Percentiles rank a stretch among this genome's conserved stretches.
Evolutionary conservation across 352 stramenopile genomes (phyloP).

Genomic region (Phytopythium helicoides): DNA sequence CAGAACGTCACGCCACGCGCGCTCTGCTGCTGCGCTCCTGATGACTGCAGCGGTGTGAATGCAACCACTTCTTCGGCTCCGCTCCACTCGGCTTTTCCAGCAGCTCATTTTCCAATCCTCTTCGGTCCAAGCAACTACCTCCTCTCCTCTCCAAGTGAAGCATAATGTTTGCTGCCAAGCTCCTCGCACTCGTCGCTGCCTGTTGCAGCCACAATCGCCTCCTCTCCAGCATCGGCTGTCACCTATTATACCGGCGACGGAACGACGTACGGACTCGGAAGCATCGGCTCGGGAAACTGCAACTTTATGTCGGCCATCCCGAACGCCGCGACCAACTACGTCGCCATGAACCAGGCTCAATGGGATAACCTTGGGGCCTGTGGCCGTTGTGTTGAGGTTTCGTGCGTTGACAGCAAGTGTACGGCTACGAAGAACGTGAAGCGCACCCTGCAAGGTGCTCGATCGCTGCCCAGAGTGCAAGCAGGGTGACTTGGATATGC

Average conservation of each 20-base stretch:
- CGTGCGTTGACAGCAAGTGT: slow-evolving; percentile 26
- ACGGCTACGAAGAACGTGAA: slow-evolving; percentile 12
- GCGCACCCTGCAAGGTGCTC: slow-evolving; percentile 17
- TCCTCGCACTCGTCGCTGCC: no score
- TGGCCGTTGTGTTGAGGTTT: slow-evolving; percentile 38
- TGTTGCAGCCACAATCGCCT: no score
- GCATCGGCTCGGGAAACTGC: slow-evolving; percentile 32
- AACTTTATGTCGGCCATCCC: no score
- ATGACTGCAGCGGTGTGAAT: no score
- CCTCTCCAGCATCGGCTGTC: not conserved
- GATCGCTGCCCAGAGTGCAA: slow-evolving; percentile 37
- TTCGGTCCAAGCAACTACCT: no score
- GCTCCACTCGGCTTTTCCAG: no score
- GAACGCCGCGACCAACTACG: slow-evolving; percentile 34
- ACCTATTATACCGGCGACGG: slow-evolving; percentile 31
- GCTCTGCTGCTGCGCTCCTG: no score
- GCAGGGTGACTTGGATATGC: slow-evolving; percentile 32
- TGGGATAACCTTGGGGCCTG: slow-evolving; percentile 33
- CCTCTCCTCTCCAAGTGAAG: no score
- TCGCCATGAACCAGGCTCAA: slow-evolving; percentile 41
- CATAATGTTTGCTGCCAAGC: no score
- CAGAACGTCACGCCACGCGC: no score
- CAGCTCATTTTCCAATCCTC: no score
- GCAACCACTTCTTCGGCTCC: no score
- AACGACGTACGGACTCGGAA: slow-evolving; percentile 38